Evolutionary conservation across 2,329 filamentous ascomycete species (phyloP).

Genomic region (Clarireedia hainanense): DNA sequence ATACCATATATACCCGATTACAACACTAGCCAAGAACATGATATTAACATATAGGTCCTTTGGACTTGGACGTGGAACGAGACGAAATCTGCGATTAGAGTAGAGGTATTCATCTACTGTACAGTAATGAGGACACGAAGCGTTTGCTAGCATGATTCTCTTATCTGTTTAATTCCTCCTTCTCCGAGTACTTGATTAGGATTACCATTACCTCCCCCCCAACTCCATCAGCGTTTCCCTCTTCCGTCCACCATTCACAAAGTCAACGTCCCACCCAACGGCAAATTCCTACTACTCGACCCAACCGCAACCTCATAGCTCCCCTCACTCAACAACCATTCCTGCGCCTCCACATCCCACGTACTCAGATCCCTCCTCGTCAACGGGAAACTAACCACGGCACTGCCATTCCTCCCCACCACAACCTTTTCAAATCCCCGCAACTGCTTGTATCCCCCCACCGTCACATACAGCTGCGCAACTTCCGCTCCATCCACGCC

Average conservation of each 20-base stretch:
- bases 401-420: constrained; percentile 38
- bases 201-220: background rate
- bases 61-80: too few species aligned
- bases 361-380: constrained; percentile 54
- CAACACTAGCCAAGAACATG: too few species aligned
- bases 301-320: constrained; percentile 2
- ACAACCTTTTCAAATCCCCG: constrained; percentile 54
- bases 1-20: too few species aligned
- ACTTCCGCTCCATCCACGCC: constrained; percentile 23
- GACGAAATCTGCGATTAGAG: too few species aligned
- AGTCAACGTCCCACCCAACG: background rate
- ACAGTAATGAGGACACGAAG: too few species aligned
- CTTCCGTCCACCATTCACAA: background rate
- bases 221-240: background rate
- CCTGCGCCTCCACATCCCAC: constrained; percentile 54
- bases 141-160: too few species aligned
- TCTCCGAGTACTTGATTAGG: too few species aligned
- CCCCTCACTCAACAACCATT: constrained; percentile 36
- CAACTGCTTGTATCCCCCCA: constrained; percentile 48
- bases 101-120: too few species aligned
- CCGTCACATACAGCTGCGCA: constrained; percentile 26
- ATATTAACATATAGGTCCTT: too few species aligned
- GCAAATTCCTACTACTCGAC: constrained; percentile 3
- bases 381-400: constrained; percentile 41
- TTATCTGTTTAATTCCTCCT: too few species aligned